These are phyloP conservation scores for Cairneyella variabilis DNA, from an alignment of 495 filamentous ascomycete genomes.

Conservation along the genomic window DNA sequence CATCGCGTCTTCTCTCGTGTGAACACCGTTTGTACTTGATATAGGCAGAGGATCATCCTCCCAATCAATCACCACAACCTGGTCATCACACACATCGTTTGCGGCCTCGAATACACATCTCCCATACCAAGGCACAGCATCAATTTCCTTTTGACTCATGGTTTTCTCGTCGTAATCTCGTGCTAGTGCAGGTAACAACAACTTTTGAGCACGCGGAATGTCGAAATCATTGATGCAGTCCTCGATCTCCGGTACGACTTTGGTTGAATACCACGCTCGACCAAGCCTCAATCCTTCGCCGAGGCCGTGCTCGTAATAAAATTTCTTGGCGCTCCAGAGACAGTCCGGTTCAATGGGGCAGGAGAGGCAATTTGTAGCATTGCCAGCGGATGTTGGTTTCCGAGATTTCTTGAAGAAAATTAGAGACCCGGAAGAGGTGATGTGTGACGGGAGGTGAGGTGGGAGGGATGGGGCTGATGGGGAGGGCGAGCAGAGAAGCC, in stretches of 20 bases:
- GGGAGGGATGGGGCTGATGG: slow-evolving; percentile 29
- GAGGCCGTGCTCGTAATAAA: slow-evolving; percentile 78
- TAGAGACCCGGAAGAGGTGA: slow-evolving; percentile 66
- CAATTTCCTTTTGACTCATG: slow-evolving; percentile 46
- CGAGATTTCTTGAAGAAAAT: slow-evolving; percentile 63
- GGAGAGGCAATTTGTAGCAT: slow-evolving; percentile 78
- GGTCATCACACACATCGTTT: slow-evolving; percentile 88
- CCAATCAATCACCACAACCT: slow-evolving; percentile 80
- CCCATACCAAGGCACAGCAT: slow-evolving; percentile 78
- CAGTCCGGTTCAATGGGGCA: slow-evolving; percentile 69
- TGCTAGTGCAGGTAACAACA: slow-evolving; percentile 46
- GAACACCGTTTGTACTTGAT: not conserved
- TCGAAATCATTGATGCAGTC: slow-evolving; percentile 40
- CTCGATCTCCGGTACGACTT: slow-evolving; percentile 89
- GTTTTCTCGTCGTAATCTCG: slow-evolving; percentile 62
- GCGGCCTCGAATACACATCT: slow-evolving; percentile 87
- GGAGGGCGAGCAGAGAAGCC: slow-evolving; percentile 69
- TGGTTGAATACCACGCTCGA: slow-evolving; percentile 30
- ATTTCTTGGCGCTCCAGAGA: slow-evolving; percentile 71
- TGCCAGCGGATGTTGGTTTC: slow-evolving; percentile 67
- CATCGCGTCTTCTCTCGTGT: slow-evolving; percentile 1
- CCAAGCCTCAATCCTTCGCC: slow-evolving; percentile 28
- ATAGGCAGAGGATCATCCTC: slow-evolving; percentile 50
- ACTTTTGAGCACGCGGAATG: slow-evolving; percentile 33
- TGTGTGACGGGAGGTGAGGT: slow-evolving; percentile 67